Evolutionary conservation across 2,329 filamentous ascomycete genomes (phyloP), one percentile per base, ranked within the genome.

Genomic region (Fusarium albosuccineum): DNA sequence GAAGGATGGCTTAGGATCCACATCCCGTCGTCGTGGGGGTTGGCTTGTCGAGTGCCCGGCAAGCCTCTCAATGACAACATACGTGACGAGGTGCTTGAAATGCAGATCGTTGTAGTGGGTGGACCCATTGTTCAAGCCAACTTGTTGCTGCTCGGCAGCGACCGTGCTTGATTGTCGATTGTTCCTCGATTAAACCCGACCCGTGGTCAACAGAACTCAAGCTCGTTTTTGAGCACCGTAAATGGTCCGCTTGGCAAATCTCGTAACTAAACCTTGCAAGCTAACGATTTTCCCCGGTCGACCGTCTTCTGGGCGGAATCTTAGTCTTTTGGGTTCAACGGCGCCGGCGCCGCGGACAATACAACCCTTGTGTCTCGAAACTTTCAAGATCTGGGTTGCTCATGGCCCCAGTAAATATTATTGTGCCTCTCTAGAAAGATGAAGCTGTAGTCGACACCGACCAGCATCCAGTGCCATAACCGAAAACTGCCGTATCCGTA

Each of bases 1-100:
- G 22, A 39, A 29, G 30, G 51, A 51, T 50, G 54, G 34, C 64
- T 52, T 45, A 50, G 46, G 14, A 26, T 42, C 34, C 53, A 42
- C 62, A n/a, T 30, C 42, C 56, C 45, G 60, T 29, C 60, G 46
- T 59, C 41, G 61, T 68, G 65, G 57, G 53, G 42, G 42, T 56
- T 56, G 53, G 40, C 6, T 17, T 14, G 17, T 51, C n/a, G 39
- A 39, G 16, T 42, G 16, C 37, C 40, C n/a, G 17, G 26, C 30
- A 27, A 37, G 41, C 39, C 44, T 49, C 13, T 46, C 29, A n/a
- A 40, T 39, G 16, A 36, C 46, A 36, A 46, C 33, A 39, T 29
- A 51, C 16, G 49, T 36, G 22, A 57, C 33, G 45, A 27, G 33
- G 27, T 50, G 34, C 37, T 37, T 34, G 13, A 33, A 48, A 30